Conservation (phyloP, 192 early-diverging fungal species). For the Allomyces arbusculus region DNA sequence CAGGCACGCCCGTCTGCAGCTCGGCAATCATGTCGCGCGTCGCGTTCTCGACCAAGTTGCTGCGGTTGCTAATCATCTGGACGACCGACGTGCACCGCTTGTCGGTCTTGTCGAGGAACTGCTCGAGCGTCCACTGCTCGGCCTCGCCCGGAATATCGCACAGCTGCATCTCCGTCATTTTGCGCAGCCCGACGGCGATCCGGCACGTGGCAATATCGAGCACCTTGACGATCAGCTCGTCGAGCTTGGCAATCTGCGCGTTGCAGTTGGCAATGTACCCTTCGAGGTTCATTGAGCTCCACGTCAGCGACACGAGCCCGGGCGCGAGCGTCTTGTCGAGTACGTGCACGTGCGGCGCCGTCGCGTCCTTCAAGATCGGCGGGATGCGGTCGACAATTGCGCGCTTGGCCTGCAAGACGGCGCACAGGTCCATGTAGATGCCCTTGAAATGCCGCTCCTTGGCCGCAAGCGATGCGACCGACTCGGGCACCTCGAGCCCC, state of each 20-base stretch:
- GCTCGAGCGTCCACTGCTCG: conserved; percentile 76
- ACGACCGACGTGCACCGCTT: conserved; percentile 54
- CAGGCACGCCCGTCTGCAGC: conserved; percentile 53
- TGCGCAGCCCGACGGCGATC: conserved; percentile 45
- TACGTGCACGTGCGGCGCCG: conserved; percentile 65
- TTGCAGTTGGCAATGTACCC: conserved; percentile 24
- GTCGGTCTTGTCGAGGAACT: conserved; percentile 74
- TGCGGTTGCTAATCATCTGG: conserved; percentile 42
- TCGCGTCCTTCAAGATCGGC: conserved; percentile 82
- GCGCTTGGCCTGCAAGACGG: conserved; percentile 17
- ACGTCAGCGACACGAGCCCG: conserved; percentile 40
- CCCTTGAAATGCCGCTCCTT: conserved; percentile 64
- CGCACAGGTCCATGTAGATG: conserved; percentile 10
- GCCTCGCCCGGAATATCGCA: conserved; percentile 77
- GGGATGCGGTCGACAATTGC: conserved; percentile 55
- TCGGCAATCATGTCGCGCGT: conserved; percentile 61
- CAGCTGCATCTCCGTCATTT: conserved; percentile 50
- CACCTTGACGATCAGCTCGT: conserved; percentile 61
- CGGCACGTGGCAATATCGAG: conserved; percentile 64
- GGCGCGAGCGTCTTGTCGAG: conserved; percentile 88
- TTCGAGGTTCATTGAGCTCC: conserved; percentile 33
- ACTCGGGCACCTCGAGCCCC: conserved; percentile 79
- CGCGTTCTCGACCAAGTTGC: conserved; percentile 46
- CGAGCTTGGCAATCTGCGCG: conserved; percentile 44
- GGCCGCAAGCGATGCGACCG: conserved; percentile 70